These are phyloP conservation scores for Wickerhamomyces mucosus DNA, from an alignment of 805 yeast genomes.

Conservation along the genomic window DNA sequence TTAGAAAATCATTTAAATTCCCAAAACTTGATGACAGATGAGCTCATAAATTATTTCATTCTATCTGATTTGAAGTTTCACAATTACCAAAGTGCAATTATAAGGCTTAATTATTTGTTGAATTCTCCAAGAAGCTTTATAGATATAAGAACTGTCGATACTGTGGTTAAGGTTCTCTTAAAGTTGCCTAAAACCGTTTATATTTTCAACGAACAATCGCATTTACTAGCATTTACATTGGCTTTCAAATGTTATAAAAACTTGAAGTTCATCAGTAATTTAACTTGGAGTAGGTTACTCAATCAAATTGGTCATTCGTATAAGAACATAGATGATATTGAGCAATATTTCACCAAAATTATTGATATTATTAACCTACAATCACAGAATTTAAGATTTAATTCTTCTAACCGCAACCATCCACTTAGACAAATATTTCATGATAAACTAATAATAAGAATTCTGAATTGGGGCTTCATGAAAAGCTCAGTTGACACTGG, in stretches of 20 bases:
- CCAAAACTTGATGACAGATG: slow-evolving; percentile 3
- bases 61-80: slow-evolving; percentile 8
- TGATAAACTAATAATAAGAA: slow-evolving; percentile 7
- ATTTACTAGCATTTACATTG: too few species aligned
- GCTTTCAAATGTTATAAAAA: slow-evolving; percentile 2
- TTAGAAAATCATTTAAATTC: slow-evolving; percentile 8
- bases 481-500: slow-evolving; percentile 9
- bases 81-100: slow-evolving; percentile 5
- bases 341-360: slow-evolving; percentile 6
- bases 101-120: slow-evolving; percentile 5
- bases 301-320: slow-evolving; percentile 4
- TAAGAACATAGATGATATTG: slow-evolving; percentile 8
- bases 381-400: slow-evolving; percentile 1
- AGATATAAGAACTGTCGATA: slow-evolving; percentile 7
- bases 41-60: slow-evolving; percentile 9
- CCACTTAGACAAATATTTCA: slow-evolving; percentile 14
- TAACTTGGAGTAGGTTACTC: slow-evolving; percentile 13
- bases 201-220: too few species aligned
- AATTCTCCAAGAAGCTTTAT: slow-evolving; percentile 1
- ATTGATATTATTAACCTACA: slow-evolving; percentile 2
- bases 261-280: slow-evolving; percentile 2
- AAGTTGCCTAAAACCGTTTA: too few species aligned
- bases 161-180: slow-evolving; percentile 4
- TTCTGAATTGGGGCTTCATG: slow-evolving; percentile 14
- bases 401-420: slow-evolving; percentile 8